Conservation (phyloP, 2,329 filamentous ascomycete genomes). For the Aureobasidium sp. region DNA sequence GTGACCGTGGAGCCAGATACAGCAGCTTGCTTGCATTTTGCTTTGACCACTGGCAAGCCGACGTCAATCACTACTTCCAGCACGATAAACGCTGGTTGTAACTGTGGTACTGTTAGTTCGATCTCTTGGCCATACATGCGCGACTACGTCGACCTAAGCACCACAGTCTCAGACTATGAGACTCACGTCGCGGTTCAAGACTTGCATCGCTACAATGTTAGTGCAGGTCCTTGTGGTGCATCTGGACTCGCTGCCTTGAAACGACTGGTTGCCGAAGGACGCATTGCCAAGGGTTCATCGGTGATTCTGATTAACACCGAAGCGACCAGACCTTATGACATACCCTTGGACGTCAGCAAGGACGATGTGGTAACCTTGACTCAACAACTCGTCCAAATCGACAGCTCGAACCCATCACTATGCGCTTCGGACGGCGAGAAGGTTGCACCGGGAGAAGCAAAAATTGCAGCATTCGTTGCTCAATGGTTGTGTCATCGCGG, state of each 20-base stretch:
- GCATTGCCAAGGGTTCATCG: conserved; percentile 44
- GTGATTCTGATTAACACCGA: conserved; percentile 64
- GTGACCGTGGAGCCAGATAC: conserved; percentile 64
- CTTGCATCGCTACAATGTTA: conserved; percentile 42
- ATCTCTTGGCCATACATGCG: conserved; percentile 58
- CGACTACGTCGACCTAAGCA: conserved; percentile 52
- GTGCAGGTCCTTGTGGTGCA: conserved; percentile 57
- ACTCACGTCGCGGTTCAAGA: conserved; percentile 53
- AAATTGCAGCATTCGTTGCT: neutral
- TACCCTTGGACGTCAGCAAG: neutral
- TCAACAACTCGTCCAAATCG: conserved; percentile 1
- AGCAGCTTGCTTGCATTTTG: conserved; percentile 52
- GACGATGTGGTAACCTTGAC: neutral
- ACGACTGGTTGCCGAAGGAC: conserved; percentile 37
- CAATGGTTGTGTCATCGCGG: conserved; percentile 8
- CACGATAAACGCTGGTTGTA: conserved; percentile 69
- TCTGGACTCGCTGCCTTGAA: conserved; percentile 52
- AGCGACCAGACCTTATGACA: conserved; percentile 48
- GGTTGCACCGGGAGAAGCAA: neutral
- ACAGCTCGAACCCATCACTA: neutral
- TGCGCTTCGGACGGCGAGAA: neutral
- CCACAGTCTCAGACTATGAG: conserved; percentile 56
- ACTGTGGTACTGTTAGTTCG: conserved; percentile 62
- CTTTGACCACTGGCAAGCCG: conserved; percentile 43
- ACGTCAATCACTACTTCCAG: conserved; percentile 48